Percentiles rank a stretch among this genome's conserved stretches.
Evolutionary conservation across 2,329 filamentous ascomycete species (phyloP).

Genomic region (Venturiaceae sp.): DNA sequence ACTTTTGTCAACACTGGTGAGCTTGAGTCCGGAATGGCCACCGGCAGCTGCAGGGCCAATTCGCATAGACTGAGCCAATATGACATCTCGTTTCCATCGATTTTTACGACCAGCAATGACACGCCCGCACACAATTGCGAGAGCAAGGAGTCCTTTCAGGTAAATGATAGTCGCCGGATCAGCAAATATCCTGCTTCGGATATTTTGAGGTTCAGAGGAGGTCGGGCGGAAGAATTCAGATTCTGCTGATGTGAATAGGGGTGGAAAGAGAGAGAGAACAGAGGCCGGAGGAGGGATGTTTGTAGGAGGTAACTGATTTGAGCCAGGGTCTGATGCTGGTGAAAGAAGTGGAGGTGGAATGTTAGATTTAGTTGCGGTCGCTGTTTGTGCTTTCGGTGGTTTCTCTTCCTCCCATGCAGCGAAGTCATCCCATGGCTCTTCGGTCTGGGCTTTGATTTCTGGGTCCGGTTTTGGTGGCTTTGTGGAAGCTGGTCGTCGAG

Average conservation of each 20-base stretch:
- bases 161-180: slow-evolving; percentile 54
- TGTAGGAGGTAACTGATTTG: slow-evolving; percentile 50
- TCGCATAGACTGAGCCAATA: slow-evolving; percentile 77
- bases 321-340: slow-evolving; percentile 13
- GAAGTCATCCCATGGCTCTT: slow-evolving; percentile 38
- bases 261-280: slow-evolving; percentile 66
- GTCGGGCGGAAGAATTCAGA: slow-evolving; percentile 56
- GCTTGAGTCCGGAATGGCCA: slow-evolving; percentile 75
- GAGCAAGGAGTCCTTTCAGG: slow-evolving; percentile 51
- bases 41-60: slow-evolving; percentile 66
- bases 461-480: slow-evolving; percentile 2
- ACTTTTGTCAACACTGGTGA: slow-evolving; percentile 73
- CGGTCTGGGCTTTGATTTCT: slow-evolving; percentile 10
- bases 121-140: slow-evolving; percentile 61
- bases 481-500: neutral
- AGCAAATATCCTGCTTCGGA: slow-evolving; percentile 54
- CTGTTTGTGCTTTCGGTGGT: slow-evolving; percentile 32
- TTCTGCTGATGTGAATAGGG: slow-evolving; percentile 57
- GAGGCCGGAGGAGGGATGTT: slow-evolving; percentile 86
- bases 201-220: slow-evolving; percentile 44
- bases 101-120: slow-evolving; percentile 76
- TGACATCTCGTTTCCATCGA: slow-evolving; percentile 84
- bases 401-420: slow-evolving; percentile 12
- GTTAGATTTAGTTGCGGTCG: slow-evolving; percentile 21
- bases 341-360: neutral